Base-by-base conservation (phyloP, 306 rosid genomes). In the Prinsepia uniflora region DNA sequence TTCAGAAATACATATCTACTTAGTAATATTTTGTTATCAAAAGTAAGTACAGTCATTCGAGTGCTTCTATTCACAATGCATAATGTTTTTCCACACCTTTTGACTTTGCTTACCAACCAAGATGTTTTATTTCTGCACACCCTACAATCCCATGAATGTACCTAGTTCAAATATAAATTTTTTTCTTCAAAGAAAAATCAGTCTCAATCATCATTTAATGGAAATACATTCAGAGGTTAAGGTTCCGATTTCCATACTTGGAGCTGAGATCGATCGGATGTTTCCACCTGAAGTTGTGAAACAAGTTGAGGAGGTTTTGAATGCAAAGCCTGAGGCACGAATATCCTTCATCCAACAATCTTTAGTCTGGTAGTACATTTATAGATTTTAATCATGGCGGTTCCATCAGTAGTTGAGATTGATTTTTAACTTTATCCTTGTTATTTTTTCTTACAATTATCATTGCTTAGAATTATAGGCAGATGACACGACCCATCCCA, bases 221-320 rank as follows among this genome's bases (percentile, higher is more conserved):
- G 74, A 43, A 42, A 40, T 69, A 19, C 66, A 72, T 84, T 75
- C 86, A 88, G 96, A 30, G 71, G 83, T 83, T 14, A 85, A 53
- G 76, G 77, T 73, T 79, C 85, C 90, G 19, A 39, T 83, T 69
- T 82, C 90, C 55, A 64, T 85, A 57, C 55, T 83, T 57, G 88
- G 84, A 70, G 86, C 88, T 41, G 86, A 83, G 77, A 63, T 63
- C 73, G 88, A 85, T 67, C 22, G 9, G 48, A 6, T 34, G 47
- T 77, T 70, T 58, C 74, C 92, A 11, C 72, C 83, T 40, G 79
- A 83, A 77, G 36, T 56, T 24, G 42, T 85, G 81, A 84, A 77
- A 72, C 77, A 83, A 64, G 17, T 44, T 79, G 86, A 76, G 52
- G 76, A 84, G 65, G 42, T 54, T 19, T 70, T 81, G 76, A 68